Evolutionary conservation across 176 grass and related monocot species (phyloP).

Genomic region (Zizania latifolia): DNA sequence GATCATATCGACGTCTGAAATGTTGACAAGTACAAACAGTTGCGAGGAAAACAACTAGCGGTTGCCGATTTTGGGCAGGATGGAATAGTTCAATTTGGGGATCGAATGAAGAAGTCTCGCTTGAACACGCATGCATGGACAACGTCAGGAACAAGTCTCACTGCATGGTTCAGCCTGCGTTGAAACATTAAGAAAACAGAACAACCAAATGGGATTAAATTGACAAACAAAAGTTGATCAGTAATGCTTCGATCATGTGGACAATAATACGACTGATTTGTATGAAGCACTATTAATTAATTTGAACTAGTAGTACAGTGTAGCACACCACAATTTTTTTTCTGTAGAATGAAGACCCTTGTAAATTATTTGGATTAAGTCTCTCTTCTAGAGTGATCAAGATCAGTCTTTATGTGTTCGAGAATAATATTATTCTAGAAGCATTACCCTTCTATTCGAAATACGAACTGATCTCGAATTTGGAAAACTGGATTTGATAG

Average conservation of each 20-base stretch:
- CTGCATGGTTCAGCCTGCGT: neutral
- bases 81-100: neutral
- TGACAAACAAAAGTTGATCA: neutral
- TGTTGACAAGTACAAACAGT: neutral
- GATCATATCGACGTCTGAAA: neutral
- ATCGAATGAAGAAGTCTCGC: neutral
- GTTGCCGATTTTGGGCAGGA: neutral
- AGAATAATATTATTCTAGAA: too few relatives aligned
- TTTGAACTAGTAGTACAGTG: neutral
- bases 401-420: too few relatives aligned
- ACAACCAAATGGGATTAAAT: neutral
- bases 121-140: neutral
- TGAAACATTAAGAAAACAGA: neutral
- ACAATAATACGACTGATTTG: neutral
- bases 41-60: neutral
- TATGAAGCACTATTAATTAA: neutral
- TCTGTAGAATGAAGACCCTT: neutral
- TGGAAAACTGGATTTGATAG: too few relatives aligned
- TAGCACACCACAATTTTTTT: neutral
- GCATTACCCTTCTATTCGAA: neutral
- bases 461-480: too few relatives aligned
- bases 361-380: too few relatives aligned
- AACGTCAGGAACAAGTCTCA: neutral
- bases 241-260: neutral
- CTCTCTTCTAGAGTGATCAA: too few relatives aligned